Evolutionary conservation across 257 asterid genomes (phyloP), one percentile per base, ranked within the genome.

Genomic region (Salvia splendens): DNA sequence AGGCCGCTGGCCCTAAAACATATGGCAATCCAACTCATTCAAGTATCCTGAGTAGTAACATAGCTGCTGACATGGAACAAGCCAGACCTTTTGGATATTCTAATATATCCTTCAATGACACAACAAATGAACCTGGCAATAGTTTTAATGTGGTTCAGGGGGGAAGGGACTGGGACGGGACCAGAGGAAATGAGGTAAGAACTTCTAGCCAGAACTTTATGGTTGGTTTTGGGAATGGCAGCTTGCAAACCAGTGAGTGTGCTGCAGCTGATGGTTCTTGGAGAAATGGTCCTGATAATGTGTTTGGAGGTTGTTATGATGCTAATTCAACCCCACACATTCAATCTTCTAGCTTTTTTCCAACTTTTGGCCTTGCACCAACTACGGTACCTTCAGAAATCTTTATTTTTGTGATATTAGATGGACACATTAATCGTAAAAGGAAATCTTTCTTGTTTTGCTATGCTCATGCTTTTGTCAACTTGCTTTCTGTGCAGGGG

Each of bases 281-380:
- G 91, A 78, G 86, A 77, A 47, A 81, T 3, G 75, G 81, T 72
- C 84, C 55, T 43, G 85, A 64, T 48, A 83, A 81, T 79, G 59
- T 71, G 24, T 72, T 82, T 76, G 88, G 77, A 33, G 78, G 75
- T 47, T 72, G 77, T 82, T 78, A 82, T 68, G 71, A 78, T 70
- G 65, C 72, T 73, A 60, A 75, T 72, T 68, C 82, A 64, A 63
- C 64, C 58, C 75, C 81, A 6, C 79, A 73, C 65, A 76, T 72
- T 49, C 83, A 77, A 48, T 58, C 91, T 41, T 68, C 95, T 62
- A 82, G 75, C 48, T 79, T 67, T 80, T 86, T 84, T 69, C 80
- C 56, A 67, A 61, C 77, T 69, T 83, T 77, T 9, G 84, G 78
- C 73, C 79, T 83, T 41, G 68, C 82, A 67, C 77, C 89, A 42